phyloP scores from a whole-genome alignment of 2,329 filamentous ascomycete genomes.

The Botrytis pseudocinerea region DNA sequence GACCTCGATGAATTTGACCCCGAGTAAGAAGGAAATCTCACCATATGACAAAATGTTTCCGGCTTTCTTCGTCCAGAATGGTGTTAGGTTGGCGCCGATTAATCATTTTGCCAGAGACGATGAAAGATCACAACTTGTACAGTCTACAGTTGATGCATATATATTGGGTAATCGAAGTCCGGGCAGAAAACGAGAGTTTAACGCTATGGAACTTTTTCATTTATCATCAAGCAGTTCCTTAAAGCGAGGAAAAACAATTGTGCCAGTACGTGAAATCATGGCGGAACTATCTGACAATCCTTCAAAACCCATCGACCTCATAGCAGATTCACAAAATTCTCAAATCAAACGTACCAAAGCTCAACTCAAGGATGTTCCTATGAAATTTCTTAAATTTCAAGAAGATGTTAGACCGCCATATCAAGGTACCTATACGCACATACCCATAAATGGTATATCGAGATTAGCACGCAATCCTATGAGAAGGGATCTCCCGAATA shows the following conservation, averaged over 20 bases:
- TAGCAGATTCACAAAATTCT: slow-evolving; percentile 38
- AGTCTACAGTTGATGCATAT: slow-evolving; percentile 53
- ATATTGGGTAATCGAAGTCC: slow-evolving; percentile 50
- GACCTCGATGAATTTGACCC: slow-evolving; percentile 33
- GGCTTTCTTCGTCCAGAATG: slow-evolving; percentile 75
- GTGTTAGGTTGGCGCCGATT: slow-evolving; percentile 66
- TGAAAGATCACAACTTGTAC: slow-evolving; percentile 54
- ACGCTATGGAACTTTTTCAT: slow-evolving; percentile 50
- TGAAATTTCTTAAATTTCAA: slow-evolving; percentile 49
- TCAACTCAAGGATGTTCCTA: slow-evolving; percentile 33
- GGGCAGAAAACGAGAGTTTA: slow-evolving; percentile 47
- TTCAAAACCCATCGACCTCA: slow-evolving; percentile 38
- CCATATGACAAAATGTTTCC: slow-evolving; percentile 67
- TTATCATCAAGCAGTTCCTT: slow-evolving; percentile 42
- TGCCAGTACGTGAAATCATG: slow-evolving; percentile 40
- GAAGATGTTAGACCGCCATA: slow-evolving; percentile 71
- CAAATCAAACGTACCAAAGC: slow-evolving; percentile 35
- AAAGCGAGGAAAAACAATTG: slow-evolving; percentile 46
- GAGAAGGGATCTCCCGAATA: slow-evolving; percentile 55
- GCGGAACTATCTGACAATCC: slow-evolving; percentile 33
- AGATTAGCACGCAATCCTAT: slow-evolving; percentile 56
- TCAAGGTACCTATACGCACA: slow-evolving; percentile 64
- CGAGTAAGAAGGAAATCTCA: slow-evolving; percentile 35
- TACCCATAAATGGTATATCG: slow-evolving; percentile 47
- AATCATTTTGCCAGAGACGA: slow-evolving; percentile 58